Evolutionary conservation across 495 filamentous ascomycete species (phyloP).

Genomic region (Aspergillus baeticus): DNA sequence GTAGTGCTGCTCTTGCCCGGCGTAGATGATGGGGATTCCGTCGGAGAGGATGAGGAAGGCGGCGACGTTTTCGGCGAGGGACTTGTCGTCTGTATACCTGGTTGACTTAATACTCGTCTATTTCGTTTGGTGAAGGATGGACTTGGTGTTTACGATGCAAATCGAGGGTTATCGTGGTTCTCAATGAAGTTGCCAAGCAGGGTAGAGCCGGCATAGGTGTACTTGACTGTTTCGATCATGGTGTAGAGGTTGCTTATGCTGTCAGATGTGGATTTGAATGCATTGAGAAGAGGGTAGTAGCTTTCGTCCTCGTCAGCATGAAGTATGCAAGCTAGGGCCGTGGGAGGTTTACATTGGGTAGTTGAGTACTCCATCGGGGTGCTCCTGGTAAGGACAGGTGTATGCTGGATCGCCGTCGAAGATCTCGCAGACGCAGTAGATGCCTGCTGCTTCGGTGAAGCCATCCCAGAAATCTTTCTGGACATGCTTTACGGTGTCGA

Average conservation of each 20-base stretch:
- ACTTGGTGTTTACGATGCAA: conserved; percentile 47
- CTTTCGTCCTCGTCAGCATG: conserved; percentile 12
- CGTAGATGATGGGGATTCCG: conserved; percentile 64
- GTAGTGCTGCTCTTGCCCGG: conserved; percentile 76
- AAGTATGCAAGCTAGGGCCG: not conserved
- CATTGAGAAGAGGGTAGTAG: conserved; percentile 57
- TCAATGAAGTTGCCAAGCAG: conserved; percentile 73
- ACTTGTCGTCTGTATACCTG: conserved; percentile 47
- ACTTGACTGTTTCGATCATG: conserved; percentile 56
- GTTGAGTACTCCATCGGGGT: conserved; percentile 63
- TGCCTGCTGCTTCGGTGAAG: conserved; percentile 63
- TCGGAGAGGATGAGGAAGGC: conserved; percentile 71
- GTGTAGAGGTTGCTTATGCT: conserved; percentile 59
- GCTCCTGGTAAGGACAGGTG: conserved; percentile 63
- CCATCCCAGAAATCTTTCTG: conserved; percentile 66
- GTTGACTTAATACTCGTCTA: conserved; percentile 26
- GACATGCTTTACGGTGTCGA: conserved; percentile 75
- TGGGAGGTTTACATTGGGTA: conserved; percentile 45
- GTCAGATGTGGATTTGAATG: conserved; percentile 60
- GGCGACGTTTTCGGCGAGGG: conserved; percentile 66
- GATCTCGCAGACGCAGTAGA: conserved; percentile 72
- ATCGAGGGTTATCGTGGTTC: conserved; percentile 76
- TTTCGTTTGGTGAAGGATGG: not conserved
- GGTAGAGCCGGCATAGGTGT: conserved; percentile 56
- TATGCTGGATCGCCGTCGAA: conserved; percentile 59